These are phyloP conservation scores for Saccharomyces hybrid DNA, from an alignment of 1,139 yeast species.

Conservation along the genomic window DNA sequence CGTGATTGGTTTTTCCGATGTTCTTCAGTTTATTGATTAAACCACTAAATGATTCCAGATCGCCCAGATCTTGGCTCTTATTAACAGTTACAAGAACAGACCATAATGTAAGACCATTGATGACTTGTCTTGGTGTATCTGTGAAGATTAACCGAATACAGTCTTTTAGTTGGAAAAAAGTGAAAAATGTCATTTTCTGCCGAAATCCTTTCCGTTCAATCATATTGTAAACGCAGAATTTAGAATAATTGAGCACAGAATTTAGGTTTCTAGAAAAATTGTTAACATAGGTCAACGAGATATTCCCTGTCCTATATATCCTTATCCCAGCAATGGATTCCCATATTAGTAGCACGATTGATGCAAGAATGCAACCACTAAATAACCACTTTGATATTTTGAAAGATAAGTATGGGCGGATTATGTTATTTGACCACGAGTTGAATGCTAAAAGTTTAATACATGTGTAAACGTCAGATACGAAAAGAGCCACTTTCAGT, in stretches of 20 bases:
- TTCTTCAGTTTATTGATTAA: conserved; percentile 46
- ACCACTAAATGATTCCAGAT: conserved; percentile 35
- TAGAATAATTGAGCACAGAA: conserved; percentile 50
- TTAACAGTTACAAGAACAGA: conserved; percentile 37
- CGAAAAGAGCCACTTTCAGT: conserved; percentile 53
- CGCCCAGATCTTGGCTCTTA: conserved; percentile 29
- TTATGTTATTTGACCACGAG: conserved; percentile 55
- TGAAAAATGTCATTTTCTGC: conserved; percentile 62
- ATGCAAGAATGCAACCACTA: conserved; percentile 75
- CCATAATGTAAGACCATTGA: conserved; percentile 66
- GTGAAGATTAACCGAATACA: conserved; percentile 64
- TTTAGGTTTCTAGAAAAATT: conserved; percentile 52
- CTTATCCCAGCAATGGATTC: conserved; percentile 55
- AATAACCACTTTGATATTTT: conserved; percentile 74
- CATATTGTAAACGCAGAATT: conserved; percentile 64
- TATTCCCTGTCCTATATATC: conserved; percentile 44
- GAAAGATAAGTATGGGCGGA: conserved; percentile 49
- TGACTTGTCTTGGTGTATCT: conserved; percentile 79
- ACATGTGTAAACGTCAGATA: conserved; percentile 72
- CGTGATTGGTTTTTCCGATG: conserved; percentile 54
- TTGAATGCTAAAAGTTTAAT: conserved; percentile 65
- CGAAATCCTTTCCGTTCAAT: conserved; percentile 55
- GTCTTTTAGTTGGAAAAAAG: conserved; percentile 57
- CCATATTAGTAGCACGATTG: conserved; percentile 50
- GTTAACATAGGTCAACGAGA: conserved; percentile 67